These are phyloP conservation scores for Candida piceae DNA, from an alignment of 805 yeast species.

Conservation along the genomic window DNA sequence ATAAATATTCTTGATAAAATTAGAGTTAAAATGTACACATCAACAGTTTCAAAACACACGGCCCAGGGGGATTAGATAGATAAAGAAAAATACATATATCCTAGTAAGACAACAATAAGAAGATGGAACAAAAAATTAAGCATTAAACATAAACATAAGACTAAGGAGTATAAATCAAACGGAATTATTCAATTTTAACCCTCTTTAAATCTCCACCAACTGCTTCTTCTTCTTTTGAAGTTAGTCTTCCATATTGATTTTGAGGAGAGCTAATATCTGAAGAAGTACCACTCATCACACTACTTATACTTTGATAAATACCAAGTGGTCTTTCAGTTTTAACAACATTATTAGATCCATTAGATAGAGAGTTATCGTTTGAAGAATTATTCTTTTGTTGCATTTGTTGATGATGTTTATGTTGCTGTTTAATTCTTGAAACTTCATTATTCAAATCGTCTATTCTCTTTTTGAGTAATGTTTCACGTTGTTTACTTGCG, in stretches of 20 bases:
- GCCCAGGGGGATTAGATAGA: too few relatives aligned
- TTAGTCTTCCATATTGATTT: background rate
- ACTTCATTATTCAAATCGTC: conserved; percentile 33
- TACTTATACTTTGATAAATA: background rate
- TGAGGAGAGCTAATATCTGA: background rate
- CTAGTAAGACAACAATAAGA: background rate
- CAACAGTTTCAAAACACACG: too few relatives aligned
- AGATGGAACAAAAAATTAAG: background rate
- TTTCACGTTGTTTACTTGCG: conserved; percentile 48
- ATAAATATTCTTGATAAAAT: too few relatives aligned
- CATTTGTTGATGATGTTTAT: conserved; percentile 8
- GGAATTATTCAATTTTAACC: conserved; percentile 13
- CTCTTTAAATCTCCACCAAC: conserved; percentile 17
- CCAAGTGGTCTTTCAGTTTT: background rate
- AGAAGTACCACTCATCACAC: background rate
- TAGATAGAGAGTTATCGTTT: background rate
- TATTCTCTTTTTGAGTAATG: conserved; percentile 41
- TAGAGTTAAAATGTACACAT: too few relatives aligned
- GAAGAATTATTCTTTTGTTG: conserved; percentile 3
- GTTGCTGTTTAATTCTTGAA: conserved; percentile 3
- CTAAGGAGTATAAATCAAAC: too few relatives aligned
- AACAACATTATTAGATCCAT: background rate
- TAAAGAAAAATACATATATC: too few relatives aligned
- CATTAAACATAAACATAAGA: too few relatives aligned
- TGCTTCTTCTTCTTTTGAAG: background rate